A percentile compares a stretch with the other conserved stretches of the same genome.
phyloP scores from a whole-genome alignment of 805 yeast species.

The Cyberlindnera veronae region DNA sequence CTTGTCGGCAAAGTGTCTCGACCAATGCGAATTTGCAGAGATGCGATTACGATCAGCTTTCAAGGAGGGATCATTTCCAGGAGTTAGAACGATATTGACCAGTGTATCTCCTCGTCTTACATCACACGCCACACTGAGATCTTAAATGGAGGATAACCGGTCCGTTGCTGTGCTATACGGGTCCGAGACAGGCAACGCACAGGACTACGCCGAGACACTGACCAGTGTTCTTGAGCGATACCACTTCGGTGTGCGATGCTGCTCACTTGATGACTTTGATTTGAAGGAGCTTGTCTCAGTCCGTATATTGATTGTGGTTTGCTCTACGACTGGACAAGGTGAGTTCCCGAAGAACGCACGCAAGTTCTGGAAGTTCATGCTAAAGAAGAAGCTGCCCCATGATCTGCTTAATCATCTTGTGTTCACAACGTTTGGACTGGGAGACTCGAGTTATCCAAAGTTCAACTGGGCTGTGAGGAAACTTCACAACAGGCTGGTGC shows the following conservation, averaged over 20 bases:
- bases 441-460: conserved; percentile 88
- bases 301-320: conserved; percentile 49
- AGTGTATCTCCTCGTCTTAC: too few relatives aligned
- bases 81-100: too few relatives aligned
- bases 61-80: too few relatives aligned
- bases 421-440: conserved; percentile 81
- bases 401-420: conserved; percentile 58
- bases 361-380: conserved; percentile 70
- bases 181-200: conserved; percentile 89
- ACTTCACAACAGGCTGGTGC: conserved; percentile 70
- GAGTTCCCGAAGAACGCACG: conserved; percentile 78
- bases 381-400: conserved; percentile 59
- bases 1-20: background rate
- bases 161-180: conserved; percentile 72
- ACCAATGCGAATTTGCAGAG: conserved; percentile 11
- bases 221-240: conserved; percentile 52
- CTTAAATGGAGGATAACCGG: conserved; percentile 17
- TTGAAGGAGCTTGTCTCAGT: conserved; percentile 50
- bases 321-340: conserved; percentile 96
- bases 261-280: conserved; percentile 59
- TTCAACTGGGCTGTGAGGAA: conserved; percentile 87
- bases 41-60: conserved; percentile 4
- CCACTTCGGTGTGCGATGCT: conserved; percentile 45
- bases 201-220: conserved; percentile 73
- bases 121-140: background rate